Conservation (phyloP, 305 asterid genomes). For the Solanum hybrid region DNA sequence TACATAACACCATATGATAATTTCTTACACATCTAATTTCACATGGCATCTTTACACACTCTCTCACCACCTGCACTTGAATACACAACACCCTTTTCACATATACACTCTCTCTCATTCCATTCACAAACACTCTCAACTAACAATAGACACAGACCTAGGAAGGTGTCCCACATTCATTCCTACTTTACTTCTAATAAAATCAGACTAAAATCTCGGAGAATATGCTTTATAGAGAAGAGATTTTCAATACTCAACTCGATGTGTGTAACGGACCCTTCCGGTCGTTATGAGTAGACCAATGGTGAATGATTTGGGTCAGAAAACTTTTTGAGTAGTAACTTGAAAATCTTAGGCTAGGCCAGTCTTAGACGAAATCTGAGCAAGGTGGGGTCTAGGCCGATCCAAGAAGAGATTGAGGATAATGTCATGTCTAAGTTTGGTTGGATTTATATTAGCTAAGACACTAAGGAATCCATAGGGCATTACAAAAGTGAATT, state of each 20-base stretch:
- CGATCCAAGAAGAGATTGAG: background rate
- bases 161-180: background rate
- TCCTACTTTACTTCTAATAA: background rate
- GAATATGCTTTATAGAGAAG: background rate
- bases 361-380: background rate
- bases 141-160: background rate
- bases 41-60: background rate
- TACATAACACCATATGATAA: background rate
- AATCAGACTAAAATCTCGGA: background rate
- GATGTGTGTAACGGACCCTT: background rate
- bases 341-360: background rate
- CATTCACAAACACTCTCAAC: background rate
- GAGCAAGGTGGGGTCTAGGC: background rate
- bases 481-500: background rate
- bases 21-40: background rate
- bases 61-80: background rate
- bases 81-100: background rate
- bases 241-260: background rate
- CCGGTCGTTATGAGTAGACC: background rate
- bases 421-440: background rate
- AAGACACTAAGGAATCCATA: background rate
- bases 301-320: background rate
- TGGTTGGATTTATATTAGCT: background rate
- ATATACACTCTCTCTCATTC: background rate
- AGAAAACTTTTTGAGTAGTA: background rate